Conservation (phyloP, 805 yeast genomes). For the Ogataea degrootiae region DNA sequence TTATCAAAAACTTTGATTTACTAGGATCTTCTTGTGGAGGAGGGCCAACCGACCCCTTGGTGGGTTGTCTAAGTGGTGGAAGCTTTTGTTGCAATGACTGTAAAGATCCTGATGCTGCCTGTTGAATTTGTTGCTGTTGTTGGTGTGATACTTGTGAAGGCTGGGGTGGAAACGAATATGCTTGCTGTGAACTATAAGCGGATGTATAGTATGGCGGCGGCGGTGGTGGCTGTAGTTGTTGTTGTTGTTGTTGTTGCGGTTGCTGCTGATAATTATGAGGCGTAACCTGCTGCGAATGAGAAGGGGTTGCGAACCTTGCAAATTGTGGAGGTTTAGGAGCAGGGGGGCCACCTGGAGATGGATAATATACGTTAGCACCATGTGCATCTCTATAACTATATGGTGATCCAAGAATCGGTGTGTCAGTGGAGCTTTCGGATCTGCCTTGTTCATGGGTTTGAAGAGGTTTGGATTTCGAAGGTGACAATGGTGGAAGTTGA, state of each 20-base stretch:
- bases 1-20: slow-evolving; percentile 18
- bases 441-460: slow-evolving; percentile 16
- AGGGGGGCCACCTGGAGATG: slow-evolving; percentile 1
- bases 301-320: background rate
- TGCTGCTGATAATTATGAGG: slow-evolving; percentile 7
- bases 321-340: background rate
- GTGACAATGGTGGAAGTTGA: slow-evolving; percentile 7
- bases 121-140: slow-evolving; percentile 2
- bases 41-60: background rate
- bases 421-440: slow-evolving; percentile 11
- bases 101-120: background rate
- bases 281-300: slow-evolving; percentile 3
- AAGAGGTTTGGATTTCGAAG: slow-evolving; percentile 8
- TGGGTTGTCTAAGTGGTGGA: background rate
- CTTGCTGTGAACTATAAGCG: slow-evolving; percentile 10
- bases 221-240: slow-evolving; percentile 4
- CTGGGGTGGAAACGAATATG: slow-evolving; percentile 9
- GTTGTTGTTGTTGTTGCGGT: slow-evolving; percentile 5
- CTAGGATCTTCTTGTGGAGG: slow-evolving; percentile 1
- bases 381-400: slow-evolving; percentile 15
- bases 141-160: background rate
- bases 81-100: background rate
- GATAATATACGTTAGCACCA: background rate
- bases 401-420: slow-evolving; percentile 17
- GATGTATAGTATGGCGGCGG: slow-evolving; percentile 8